Base-by-base conservation (phyloP, 2,329 filamentous ascomycete genomes). In the Phialemoniopsis sp. region DNA sequence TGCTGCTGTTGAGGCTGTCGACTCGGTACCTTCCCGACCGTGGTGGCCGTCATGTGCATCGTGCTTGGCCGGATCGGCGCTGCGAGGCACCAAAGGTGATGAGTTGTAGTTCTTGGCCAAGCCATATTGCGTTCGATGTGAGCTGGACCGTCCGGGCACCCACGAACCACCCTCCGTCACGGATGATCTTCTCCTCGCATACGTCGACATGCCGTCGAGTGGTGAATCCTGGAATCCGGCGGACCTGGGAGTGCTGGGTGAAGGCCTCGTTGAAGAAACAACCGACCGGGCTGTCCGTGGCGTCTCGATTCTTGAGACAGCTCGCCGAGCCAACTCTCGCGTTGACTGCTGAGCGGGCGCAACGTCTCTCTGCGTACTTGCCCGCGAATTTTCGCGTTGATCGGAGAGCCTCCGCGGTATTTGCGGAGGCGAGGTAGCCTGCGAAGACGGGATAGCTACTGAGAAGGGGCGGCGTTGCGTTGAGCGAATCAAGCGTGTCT, bases 1-100 rank as follows among this genome's bases (percentile, higher is more conserved):
- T 2, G 88, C 89, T 2, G 85, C 89, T 1, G 88, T 93, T 0
- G 93, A 97, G 28, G 86, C 75, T 0, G 86, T 91, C 1, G 93
- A 97, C 52, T 93, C 89, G 0, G 89, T 89, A 8, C 83, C 84
- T 53, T 90, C 82, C 8, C 3, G 15, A 14, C 60, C 64, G 42
- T 76, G 66, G 32, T 58, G 56, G 15, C 56, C 52, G 33, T 73
- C 72, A 8, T 62, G 60, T 0, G 51, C 19, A 13, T 59, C 69
- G 43, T 54, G 62, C 42, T 49, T 62, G 37, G 53, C 58, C 7
- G 51, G 30, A 26, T 73, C 70, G 18, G 55, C 48, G 13, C 64
- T 49, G 34, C 68, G 68, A 8, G 69, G 68, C 9, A 73, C 76
- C 36, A 84, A 61, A 3, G 80, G 79, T 2, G 79, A 83, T 3